Evolutionary conservation across 2,329 filamentous ascomycete species (phyloP).

Genomic region (Fonsecaea erecta): DNA sequence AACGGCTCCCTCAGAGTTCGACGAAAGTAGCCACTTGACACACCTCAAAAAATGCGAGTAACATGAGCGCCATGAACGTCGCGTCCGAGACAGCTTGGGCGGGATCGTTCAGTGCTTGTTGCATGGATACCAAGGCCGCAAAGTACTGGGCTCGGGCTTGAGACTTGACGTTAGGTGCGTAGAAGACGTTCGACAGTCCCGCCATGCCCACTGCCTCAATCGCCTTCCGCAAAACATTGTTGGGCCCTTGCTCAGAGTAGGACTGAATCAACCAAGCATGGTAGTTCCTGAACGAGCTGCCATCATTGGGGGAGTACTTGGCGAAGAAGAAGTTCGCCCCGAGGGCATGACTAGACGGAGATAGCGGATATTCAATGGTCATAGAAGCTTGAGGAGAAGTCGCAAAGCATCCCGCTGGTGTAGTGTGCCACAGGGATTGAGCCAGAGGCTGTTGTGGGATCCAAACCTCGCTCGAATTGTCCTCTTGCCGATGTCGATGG

Average conservation of each 20-base stretch:
- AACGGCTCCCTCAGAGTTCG: neutral
- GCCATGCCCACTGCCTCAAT: slow-evolving; percentile 20
- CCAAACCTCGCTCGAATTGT: neutral
- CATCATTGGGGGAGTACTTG: slow-evolving; percentile 15
- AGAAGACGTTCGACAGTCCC: slow-evolving; percentile 17
- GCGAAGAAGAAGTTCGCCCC: slow-evolving; percentile 24
- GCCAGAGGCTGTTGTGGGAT: neutral
- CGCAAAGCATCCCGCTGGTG: neutral
- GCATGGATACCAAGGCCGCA: slow-evolving; percentile 58
- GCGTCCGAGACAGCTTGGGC: slow-evolving; percentile 43
- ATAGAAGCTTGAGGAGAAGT: neutral
- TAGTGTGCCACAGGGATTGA: neutral
- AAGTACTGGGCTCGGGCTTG: slow-evolving; percentile 18
- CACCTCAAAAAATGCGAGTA: slow-evolving; percentile 46
- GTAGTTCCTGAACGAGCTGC: slow-evolving; percentile 16
- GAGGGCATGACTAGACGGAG: slow-evolving; percentile 1
- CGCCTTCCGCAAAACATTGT: slow-evolving; percentile 3
- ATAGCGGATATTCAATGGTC: neutral
- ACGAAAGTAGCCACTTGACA: neutral
- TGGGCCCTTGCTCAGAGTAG: slow-evolving; percentile 7
- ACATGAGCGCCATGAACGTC: slow-evolving; percentile 45
- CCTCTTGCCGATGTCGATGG: neutral
- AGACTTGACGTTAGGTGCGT: neutral
- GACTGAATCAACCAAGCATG: slow-evolving; percentile 15
- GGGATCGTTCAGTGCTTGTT: slow-evolving; percentile 41